These are phyloP conservation scores for Amphirosellinia nigrospora DNA, from an alignment of 495 filamentous ascomycete genomes.

Conservation along the genomic window DNA sequence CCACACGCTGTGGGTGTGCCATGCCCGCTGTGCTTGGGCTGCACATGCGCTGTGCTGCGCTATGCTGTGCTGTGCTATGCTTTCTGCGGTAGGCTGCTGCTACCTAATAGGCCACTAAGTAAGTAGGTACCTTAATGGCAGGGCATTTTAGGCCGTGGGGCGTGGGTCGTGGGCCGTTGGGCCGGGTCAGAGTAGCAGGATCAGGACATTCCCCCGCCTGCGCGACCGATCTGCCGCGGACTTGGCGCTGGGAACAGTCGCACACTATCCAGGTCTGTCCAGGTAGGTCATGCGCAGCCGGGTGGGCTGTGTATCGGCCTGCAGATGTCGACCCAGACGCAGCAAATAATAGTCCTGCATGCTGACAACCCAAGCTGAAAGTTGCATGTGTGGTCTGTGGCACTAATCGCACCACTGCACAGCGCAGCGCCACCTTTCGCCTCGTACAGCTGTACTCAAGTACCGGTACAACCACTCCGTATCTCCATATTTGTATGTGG, in stretches of 20 bases:
- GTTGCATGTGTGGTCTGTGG: slow-evolving; percentile 48
- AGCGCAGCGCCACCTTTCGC: slow-evolving; percentile 44
- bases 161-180: slow-evolving; percentile 14
- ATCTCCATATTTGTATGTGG: slow-evolving; percentile 11
- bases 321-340: slow-evolving; percentile 48
- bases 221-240: slow-evolving; percentile 20
- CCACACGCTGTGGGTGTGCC: neutral
- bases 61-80: too few relatives aligned
- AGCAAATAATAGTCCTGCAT: slow-evolving; percentile 45
- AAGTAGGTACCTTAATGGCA: slow-evolving; percentile 13
- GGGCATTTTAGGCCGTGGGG: slow-evolving; percentile 10
- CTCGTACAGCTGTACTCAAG: slow-evolving; percentile 14
- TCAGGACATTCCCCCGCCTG: slow-evolving; percentile 25
- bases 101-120: neutral
- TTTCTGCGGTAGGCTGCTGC: too few relatives aligned
- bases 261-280: slow-evolving; percentile 26
- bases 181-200: slow-evolving; percentile 12
- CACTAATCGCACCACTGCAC: slow-evolving; percentile 21
- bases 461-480: slow-evolving; percentile 31
- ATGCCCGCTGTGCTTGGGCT: neutral
- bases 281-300: slow-evolving; percentile 42
- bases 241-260: slow-evolving; percentile 19
- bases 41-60: too few relatives aligned
- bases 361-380: slow-evolving; percentile 53
- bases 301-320: slow-evolving; percentile 54